Conservation (phyloP, 306 rosid genomes). For the Pterocarpus macrocarpus region DNA sequence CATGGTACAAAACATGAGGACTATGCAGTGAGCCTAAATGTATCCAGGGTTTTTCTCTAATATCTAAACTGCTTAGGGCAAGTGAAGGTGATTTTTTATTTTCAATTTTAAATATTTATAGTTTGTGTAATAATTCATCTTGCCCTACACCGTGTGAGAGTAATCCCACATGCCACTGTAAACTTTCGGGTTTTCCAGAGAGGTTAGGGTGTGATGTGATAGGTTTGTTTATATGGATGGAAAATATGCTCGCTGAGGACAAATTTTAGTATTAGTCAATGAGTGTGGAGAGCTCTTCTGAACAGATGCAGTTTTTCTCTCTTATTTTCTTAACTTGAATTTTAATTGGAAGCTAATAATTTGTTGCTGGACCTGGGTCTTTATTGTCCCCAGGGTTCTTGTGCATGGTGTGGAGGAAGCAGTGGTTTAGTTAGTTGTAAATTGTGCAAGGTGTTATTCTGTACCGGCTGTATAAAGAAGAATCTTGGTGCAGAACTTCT, state of each 20-base stretch:
- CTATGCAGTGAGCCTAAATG: neutral
- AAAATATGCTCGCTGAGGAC: neutral
- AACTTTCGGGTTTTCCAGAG: neutral
- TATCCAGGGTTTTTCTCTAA: neutral
- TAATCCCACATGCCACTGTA: neutral
- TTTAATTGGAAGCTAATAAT: conserved; percentile 42
- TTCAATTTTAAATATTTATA: neutral
- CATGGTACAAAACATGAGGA: neutral
- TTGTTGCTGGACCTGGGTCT: conserved; percentile 71
- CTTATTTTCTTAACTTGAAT: neutral
- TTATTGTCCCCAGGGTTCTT: conserved; percentile 67
- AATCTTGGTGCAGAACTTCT: conserved; percentile 73
- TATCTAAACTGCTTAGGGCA: neutral
- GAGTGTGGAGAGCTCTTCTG: conserved; percentile 12
- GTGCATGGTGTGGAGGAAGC: conserved; percentile 86
- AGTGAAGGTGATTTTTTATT: neutral
- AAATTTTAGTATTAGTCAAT: conserved; percentile 1
- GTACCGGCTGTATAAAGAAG: conserved; percentile 70
- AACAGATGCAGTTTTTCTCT: neutral
- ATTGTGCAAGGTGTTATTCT: conserved; percentile 70
- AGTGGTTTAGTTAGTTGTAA: conserved; percentile 68
- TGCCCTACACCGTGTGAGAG: conserved; percentile 12
- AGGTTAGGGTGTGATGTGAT: neutral
- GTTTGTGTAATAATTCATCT: conserved; percentile 6
- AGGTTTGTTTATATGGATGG: conserved; percentile 3